Percentiles rank a stretch among this genome's conserved stretches.
These are phyloP conservation scores for Epichloe sibirici DNA, from an alignment of 2,329 filamentous ascomycete species.

Conservation along the genomic window DNA sequence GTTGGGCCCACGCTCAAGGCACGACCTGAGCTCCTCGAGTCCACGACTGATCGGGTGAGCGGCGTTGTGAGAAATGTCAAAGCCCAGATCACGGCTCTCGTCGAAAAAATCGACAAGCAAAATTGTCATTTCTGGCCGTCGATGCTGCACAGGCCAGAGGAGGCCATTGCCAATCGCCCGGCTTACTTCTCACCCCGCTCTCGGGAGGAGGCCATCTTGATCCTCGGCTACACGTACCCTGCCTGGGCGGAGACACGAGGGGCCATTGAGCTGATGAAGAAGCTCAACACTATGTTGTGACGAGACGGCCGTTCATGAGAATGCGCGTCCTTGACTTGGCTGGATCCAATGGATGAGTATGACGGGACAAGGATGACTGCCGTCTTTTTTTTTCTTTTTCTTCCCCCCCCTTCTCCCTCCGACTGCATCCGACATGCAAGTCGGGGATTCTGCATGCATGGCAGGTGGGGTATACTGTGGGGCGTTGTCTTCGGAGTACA, in stretches of 20 bases:
- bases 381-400: no score
- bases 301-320: no score
- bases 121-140: conserved; percentile 12
- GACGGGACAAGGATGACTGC: no score
- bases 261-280: neutral
- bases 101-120: conserved; percentile 5
- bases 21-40: conserved; percentile 2
- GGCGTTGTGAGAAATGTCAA: conserved; percentile 8
- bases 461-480: no score
- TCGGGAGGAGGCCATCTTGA: neutral
- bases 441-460: no score
- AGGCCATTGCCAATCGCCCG: conserved; percentile 2
- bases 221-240: neutral
- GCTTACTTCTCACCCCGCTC: neutral
- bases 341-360: no score
- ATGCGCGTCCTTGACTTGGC: no score
- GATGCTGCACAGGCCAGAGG: conserved; percentile 6
- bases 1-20: conserved; percentile 5
- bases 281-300: neutral
- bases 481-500: no score
- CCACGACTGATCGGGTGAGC: neutral
- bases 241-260: conserved; percentile 4
- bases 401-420: no score
- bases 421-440: no score
- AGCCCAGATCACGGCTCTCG: conserved; percentile 8